These are phyloP conservation scores for Sarocladium oryzae DNA, from an alignment of 2,329 filamentous ascomycete genomes.

Conservation along the genomic window DNA sequence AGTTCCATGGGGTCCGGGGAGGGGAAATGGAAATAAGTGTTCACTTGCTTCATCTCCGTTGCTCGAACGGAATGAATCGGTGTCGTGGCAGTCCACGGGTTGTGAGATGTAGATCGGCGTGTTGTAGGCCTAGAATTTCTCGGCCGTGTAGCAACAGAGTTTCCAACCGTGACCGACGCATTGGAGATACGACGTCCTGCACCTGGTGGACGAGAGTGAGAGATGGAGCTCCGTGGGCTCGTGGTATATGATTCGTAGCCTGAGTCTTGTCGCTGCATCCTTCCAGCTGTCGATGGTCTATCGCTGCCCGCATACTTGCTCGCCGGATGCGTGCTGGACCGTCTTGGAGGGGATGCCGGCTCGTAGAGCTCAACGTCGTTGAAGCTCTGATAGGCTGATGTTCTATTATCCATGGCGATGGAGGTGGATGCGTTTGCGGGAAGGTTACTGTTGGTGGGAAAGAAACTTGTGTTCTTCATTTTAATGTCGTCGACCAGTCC, in stretches of 20 bases:
- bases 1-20: conserved; percentile 32
- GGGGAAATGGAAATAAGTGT: conserved; percentile 43
- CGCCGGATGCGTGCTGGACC: conserved; percentile 14
- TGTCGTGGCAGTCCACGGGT: background rate
- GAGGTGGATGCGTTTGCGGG: background rate
- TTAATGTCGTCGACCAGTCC: background rate
- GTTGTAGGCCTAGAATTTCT: conserved; percentile 1
- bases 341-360: conserved; percentile 24
- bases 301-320: conserved; percentile 16
- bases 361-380: conserved; percentile 43
- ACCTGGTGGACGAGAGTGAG: conserved; percentile 22
- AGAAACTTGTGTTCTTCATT: conserved; percentile 7
- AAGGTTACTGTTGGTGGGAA: background rate
- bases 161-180: conserved; percentile 14
- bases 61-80: background rate
- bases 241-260: conserved; percentile 48
- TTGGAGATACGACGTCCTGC: conserved; percentile 28
- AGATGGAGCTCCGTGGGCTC: conserved; percentile 31
- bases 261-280: conserved; percentile 51
- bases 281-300: conserved; percentile 26
- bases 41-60: conserved; percentile 5
- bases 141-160: conserved; percentile 9
- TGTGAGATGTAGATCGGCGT: conserved; percentile 12
- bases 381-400: conserved; percentile 44
- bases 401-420: background rate